These are phyloP conservation scores for Odontarrhena argentea DNA, from an alignment of 345 rosid genomes.

Conservation along the genomic window DNA sequence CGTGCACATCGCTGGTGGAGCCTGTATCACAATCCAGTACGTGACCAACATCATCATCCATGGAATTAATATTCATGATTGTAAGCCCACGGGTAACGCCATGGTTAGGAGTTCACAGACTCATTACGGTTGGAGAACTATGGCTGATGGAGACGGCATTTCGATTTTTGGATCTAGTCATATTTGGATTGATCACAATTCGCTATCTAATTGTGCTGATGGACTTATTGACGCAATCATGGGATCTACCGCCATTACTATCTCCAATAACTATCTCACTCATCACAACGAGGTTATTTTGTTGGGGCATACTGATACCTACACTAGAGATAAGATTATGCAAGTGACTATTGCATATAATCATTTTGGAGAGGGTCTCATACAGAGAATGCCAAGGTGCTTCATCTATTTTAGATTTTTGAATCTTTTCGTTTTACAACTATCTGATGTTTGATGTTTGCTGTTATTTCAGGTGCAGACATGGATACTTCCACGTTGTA, in stretches of 20 bases:
- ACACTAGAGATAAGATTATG: conserved; percentile 86
- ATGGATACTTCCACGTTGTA: conserved; percentile 92
- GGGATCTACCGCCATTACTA: conserved; percentile 73
- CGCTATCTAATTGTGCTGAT: conserved; percentile 73
- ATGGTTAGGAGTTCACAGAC: conserved; percentile 74
- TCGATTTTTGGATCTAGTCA: conserved; percentile 77
- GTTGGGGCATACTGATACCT: conserved; percentile 93
- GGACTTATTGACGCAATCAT: conserved; percentile 69
- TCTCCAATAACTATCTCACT: conserved; percentile 74
- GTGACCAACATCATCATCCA: conserved; percentile 77
- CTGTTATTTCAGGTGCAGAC: conserved; percentile 69
- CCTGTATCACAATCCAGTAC: conserved; percentile 64
- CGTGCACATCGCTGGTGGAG: conserved; percentile 57
- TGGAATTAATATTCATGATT: conserved; percentile 61
- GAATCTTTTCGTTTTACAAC: too few relatives aligned
- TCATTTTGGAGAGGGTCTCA: conserved; percentile 95
- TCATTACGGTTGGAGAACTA: conserved; percentile 79
- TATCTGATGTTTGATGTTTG: too few relatives aligned
- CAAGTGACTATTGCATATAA: conserved; percentile 93
- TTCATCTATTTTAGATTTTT: conserved; percentile 2
- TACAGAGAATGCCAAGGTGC: conserved; percentile 98
- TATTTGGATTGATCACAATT: conserved; percentile 86
- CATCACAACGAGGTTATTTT: conserved; percentile 88
- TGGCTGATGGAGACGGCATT: conserved; percentile 81
- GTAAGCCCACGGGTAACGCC: conserved; percentile 71